Base-by-base conservation (phyloP, 2,329 filamentous ascomycete genomes). In the Trichoderma gracile region DNA sequence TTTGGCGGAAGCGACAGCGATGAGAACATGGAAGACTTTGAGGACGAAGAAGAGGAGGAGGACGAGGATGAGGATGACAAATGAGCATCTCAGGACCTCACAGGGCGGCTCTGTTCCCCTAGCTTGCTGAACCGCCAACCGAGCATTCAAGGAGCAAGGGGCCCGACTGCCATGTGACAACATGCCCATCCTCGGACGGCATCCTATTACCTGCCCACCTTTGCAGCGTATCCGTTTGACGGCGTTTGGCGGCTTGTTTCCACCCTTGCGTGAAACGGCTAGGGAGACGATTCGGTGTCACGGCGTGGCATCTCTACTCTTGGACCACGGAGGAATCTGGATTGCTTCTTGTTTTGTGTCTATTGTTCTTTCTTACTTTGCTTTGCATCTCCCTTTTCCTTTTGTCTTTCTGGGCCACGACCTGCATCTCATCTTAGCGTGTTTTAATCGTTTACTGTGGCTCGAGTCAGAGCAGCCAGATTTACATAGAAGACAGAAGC, bases 1-100 rank as follows among this genome's bases (percentile, higher is more conserved):
- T 93, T 93, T 76, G 89, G 88, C 10, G 89, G 89, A 17, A 91
- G 89, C 71, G 90, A 92, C 69, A 86, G 84, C 23, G 88, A 88
- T 12, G 83, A 86, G 30, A 83, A 85, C 25, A 81, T 85, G 77
- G 84, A 84, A 14, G 80, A 81, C 2, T 59, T 59, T 7, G 83
- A 87, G 23, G 85, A 84, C 7, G 84, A 85, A 10, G 84, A 85
- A 9, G 84, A 84, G 15, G 80, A 81, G 2, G 55, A 58, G 14
- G 82, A 83, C 10, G 84, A 33, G 2, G 30, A 33, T 9, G 30
- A 85, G 17, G 84, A 86, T 52, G 81, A 83, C 4, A 72, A 73
- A 64, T 66, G 54, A 66, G 19, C 19, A 2, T 21, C 15, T 8
- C 14, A 9, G 23, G 3, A 53, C 15, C 7, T 30, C 3, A 12